Evolutionary conservation across 2,329 filamentous ascomycete species (phyloP).

Genomic region (Aspergillus fischeri): DNA sequence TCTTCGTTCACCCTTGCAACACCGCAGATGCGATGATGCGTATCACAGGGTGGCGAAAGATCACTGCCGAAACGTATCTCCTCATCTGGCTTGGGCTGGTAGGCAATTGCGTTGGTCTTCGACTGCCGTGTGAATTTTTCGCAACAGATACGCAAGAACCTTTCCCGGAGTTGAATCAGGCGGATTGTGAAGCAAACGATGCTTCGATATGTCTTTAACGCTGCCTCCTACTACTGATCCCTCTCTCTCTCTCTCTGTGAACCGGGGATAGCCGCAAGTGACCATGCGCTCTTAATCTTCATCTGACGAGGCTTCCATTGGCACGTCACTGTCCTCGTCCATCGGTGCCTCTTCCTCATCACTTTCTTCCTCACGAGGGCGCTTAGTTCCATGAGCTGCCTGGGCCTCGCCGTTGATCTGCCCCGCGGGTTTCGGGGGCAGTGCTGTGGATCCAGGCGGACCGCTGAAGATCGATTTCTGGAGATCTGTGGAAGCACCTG

Average conservation of each 20-base stretch:
- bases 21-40: constrained; percentile 74
- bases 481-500: constrained; percentile 64
- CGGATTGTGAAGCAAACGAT: constrained; percentile 13
- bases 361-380: constrained; percentile 62
- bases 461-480: constrained; percentile 79
- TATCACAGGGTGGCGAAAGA: constrained; percentile 46
- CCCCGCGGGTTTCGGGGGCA: constrained; percentile 49
- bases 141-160: constrained; percentile 18
- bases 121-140: constrained; percentile 66
- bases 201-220: constrained; percentile 6
- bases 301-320: constrained; percentile 68
- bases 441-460: constrained; percentile 39
- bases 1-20: constrained; percentile 91
- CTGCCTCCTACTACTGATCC: constrained; percentile 11
- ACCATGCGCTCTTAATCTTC: constrained; percentile 53
- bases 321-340: constrained; percentile 67
- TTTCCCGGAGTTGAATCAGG: constrained; percentile 14
- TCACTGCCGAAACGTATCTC: constrained; percentile 63
- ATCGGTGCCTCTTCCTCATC: constrained; percentile 52
- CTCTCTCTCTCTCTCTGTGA: constrained; percentile 5
- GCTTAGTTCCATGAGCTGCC: constrained; percentile 59
- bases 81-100: constrained; percentile 86
- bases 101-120: constrained; percentile 73
- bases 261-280: not conserved
- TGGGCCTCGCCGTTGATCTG: constrained; percentile 43